Evolutionary conservation across 192 early-diverging fungal genomes (phyloP).

Genomic region (Chytriomyces confervae): DNA sequence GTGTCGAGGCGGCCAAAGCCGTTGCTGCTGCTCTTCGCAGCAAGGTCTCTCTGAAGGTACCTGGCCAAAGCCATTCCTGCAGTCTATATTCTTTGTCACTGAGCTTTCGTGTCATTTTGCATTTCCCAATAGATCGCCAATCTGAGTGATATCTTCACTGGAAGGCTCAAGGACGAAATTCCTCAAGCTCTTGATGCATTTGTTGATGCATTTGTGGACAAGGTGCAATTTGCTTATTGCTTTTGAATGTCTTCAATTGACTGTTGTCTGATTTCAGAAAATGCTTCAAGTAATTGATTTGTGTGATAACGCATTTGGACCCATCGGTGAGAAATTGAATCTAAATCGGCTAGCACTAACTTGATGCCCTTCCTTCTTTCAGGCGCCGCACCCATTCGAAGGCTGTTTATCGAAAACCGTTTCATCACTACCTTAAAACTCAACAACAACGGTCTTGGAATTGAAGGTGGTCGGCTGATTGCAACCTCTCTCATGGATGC

Average conservation of each 20-base stretch:
- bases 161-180: slow-evolving; percentile 88
- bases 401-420: slow-evolving; percentile 82
- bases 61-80: slow-evolving; percentile 10
- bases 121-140: slow-evolving; percentile 68
- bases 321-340: no score
- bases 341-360: no score
- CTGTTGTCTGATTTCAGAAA: slow-evolving; percentile 19
- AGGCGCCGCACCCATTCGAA: slow-evolving; percentile 86
- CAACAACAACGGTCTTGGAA: slow-evolving; percentile 97
- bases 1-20: slow-evolving; percentile 85
- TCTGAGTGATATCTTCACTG: slow-evolving; percentile 93
- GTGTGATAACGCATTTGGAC: slow-evolving; percentile 97
- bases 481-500: slow-evolving; percentile 80
- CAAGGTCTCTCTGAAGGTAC: slow-evolving; percentile 76
- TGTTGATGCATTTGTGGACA: slow-evolving; percentile 81
- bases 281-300: slow-evolving; percentile 76
- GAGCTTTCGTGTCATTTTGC: slow-evolving; percentile 14
- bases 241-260: background rate
- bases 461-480: slow-evolving; percentile 86
- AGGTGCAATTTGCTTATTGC: slow-evolving; percentile 40
- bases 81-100: background rate
- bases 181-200: slow-evolving; percentile 81
- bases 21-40: slow-evolving; percentile 74
- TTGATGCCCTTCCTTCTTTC: background rate
- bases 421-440: slow-evolving; percentile 82